These are phyloP conservation scores for Rhizopogon sp. DNA, from an alignment of 768 basidiomycete species.

Conservation along the genomic window DNA sequence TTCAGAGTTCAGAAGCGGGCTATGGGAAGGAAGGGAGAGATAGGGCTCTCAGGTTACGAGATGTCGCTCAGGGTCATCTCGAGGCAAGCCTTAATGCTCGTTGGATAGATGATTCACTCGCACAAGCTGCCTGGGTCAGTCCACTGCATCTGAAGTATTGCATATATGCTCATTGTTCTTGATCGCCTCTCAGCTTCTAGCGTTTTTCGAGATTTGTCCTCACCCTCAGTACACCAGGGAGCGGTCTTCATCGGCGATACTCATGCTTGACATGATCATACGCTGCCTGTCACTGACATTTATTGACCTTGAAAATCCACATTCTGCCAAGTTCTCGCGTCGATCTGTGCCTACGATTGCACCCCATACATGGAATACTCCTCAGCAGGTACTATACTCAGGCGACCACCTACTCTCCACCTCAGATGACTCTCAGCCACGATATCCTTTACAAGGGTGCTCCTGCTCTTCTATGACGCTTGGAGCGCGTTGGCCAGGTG, in stretches of 20 bases:
- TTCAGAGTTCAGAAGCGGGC: constrained; percentile 63
- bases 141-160: not conserved
- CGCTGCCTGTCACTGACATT: constrained; percentile 53
- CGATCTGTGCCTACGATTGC: constrained; percentile 45
- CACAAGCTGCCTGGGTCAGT: constrained; percentile 72
- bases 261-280: constrained; percentile 65
- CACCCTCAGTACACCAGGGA: constrained; percentile 55
- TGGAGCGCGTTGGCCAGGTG: constrained; percentile 43
- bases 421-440: not conserved
- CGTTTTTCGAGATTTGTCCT: constrained; percentile 67
- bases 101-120: constrained; percentile 70
- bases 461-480: constrained; percentile 49
- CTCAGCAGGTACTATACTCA: not conserved
- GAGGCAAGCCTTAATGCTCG: constrained; percentile 67
- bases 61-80: constrained; percentile 64
- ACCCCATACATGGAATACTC: constrained; percentile 7
- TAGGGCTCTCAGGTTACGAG: constrained; percentile 54
- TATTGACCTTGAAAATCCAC: constrained; percentile 55
- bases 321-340: constrained; percentile 42
- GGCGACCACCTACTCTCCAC: not conserved
- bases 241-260: constrained; percentile 52
- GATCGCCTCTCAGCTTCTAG: constrained; percentile 44
- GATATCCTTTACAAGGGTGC: constrained; percentile 29
- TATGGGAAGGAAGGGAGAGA: constrained; percentile 45
- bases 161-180: constrained; percentile 5